Conservation (phyloP, 257 asterid species). For the Solanum etuberosum region DNA sequence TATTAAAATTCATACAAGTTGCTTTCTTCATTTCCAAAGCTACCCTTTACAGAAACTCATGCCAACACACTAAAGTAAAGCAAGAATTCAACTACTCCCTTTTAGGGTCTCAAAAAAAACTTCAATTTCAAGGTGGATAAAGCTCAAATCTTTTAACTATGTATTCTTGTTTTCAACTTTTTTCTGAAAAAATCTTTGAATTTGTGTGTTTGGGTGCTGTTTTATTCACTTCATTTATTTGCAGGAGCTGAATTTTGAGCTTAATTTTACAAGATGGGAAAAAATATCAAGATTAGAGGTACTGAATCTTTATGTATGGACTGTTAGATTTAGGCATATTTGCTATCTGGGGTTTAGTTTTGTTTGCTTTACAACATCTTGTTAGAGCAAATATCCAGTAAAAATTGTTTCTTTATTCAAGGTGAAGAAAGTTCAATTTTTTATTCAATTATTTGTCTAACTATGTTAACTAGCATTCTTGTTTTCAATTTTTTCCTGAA, state of each 20-base stretch:
- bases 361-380: not conserved
- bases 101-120: not conserved
- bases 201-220: not conserved
- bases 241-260: slow-evolving; percentile 14
- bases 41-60: not conserved
- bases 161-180: not conserved
- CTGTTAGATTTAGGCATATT: not conserved
- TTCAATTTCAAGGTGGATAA: not conserved
- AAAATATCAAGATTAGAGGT: slow-evolving; percentile 61
- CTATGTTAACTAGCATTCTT: not conserved
- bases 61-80: not conserved
- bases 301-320: not conserved
- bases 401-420: not conserved
- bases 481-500: not conserved
- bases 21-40: slow-evolving; percentile 1
- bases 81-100: not conserved
- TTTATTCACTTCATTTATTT: slow-evolving; percentile 3
- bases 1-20: not conserved
- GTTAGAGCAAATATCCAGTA: not conserved
- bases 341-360: not conserved
- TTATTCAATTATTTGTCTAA: not conserved
- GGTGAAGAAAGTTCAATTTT: not conserved
- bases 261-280: slow-evolving; percentile 17
- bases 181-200: not conserved
- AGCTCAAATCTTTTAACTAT: not conserved